These are phyloP conservation scores for Phytophthora sansomeana DNA, from an alignment of 352 stramenopile genomes.

Conservation along the genomic window DNA sequence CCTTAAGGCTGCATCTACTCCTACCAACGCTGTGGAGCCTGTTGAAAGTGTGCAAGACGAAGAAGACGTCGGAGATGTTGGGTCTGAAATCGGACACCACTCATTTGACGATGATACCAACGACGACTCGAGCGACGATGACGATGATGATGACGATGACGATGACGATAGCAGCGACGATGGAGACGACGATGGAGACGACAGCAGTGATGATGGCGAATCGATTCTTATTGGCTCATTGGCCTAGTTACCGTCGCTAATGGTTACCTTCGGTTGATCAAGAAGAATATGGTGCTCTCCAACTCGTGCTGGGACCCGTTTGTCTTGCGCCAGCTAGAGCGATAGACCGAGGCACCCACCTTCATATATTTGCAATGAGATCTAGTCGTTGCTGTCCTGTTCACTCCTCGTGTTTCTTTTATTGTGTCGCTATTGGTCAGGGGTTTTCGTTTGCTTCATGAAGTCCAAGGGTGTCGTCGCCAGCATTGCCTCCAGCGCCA, in stretches of 20 bases:
- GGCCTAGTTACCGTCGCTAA: constrained; percentile 12
- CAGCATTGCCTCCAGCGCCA: background rate
- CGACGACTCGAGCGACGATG: constrained; percentile 55
- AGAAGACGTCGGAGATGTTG: constrained; percentile 38
- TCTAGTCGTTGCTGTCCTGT: constrained; percentile 7
- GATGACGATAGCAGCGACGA: constrained; percentile 44
- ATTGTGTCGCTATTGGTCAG: background rate
- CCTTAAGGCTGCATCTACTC: constrained; percentile 39
- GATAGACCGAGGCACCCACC: constrained; percentile 9
- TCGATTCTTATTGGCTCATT: constrained; percentile 40
- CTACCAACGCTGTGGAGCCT: constrained; percentile 31
- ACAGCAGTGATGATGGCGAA: constrained; percentile 47
- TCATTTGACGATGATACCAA: constrained; percentile 57
- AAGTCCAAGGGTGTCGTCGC: background rate
- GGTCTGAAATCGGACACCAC: constrained; percentile 39
- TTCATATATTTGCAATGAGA: constrained; percentile 34
- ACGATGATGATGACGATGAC: constrained; percentile 58
- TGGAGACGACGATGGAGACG: constrained; percentile 40
- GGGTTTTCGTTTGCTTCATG: background rate
- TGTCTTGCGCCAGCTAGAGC: constrained; percentile 13
- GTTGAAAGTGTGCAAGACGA: constrained; percentile 38
- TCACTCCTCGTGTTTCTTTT: background rate
- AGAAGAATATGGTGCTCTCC: constrained; percentile 5
- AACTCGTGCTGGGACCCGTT: constrained; percentile 2
- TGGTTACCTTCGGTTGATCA: constrained; percentile 8